Conservation (phyloP, 371 early-diverging fungal species). For the Encephalitozoon hellem region DNA sequence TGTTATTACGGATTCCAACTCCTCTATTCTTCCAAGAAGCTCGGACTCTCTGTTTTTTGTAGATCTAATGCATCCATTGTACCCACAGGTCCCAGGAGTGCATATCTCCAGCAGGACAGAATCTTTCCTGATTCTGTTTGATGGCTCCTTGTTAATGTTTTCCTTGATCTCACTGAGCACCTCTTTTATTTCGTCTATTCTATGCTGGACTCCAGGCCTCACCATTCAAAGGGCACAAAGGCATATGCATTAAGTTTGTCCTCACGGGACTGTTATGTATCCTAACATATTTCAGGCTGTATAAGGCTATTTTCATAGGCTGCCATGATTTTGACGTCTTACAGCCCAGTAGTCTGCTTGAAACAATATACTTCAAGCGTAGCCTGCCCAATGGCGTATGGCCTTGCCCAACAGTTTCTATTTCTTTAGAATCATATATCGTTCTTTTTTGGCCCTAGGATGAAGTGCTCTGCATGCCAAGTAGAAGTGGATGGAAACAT, state of each 20-base stretch:
- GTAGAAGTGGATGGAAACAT: conserved; percentile 5
- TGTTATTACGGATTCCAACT: not conserved
- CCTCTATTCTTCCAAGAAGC: not conserved
- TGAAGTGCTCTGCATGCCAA: conserved; percentile 43
- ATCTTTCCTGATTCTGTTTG: not conserved
- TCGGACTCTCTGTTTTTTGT: not conserved
- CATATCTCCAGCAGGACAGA: not conserved
- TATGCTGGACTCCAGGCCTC: not conserved
- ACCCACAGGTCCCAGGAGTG: not conserved
- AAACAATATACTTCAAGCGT: not conserved
- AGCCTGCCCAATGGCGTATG: not conserved
- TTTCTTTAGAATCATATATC: not conserved
- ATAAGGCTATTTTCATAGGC: not conserved
- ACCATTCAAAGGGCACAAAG: not conserved
- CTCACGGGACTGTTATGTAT: not conserved
- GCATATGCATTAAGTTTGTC: not conserved
- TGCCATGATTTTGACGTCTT: not conserved
- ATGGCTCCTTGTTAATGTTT: not conserved
- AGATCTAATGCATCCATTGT: not conserved
- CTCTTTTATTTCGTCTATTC: not conserved
- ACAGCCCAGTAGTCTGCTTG: not conserved
- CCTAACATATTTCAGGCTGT: not conserved
- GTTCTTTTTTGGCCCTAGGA: not conserved
- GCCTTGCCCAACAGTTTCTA: not conserved
- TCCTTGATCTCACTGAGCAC: not conserved